These are phyloP conservation scores for Piloderma croceum DNA, from an alignment of 768 basidiomycete genomes.

Conservation along the genomic window DNA sequence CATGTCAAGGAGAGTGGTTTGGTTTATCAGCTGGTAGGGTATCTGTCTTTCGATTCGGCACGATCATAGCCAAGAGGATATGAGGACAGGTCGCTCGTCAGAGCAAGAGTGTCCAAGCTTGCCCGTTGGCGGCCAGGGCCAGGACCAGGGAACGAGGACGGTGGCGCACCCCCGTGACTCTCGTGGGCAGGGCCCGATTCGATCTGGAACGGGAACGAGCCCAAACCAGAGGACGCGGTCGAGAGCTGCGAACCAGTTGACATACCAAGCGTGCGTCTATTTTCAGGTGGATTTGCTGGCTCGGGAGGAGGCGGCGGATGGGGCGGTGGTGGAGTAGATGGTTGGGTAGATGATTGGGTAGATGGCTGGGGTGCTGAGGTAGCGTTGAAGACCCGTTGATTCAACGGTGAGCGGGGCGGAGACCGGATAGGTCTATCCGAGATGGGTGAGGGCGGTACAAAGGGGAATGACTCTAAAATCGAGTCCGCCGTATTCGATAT, in stretches of 20 bases:
- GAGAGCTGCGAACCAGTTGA: slow-evolving; percentile 75
- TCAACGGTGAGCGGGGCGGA: slow-evolving; percentile 68
- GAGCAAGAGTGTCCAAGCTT: slow-evolving; percentile 77
- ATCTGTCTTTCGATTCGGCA: slow-evolving; percentile 23
- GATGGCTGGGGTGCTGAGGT: slow-evolving; percentile 10
- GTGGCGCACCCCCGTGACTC: slow-evolving; percentile 22
- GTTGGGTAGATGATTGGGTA: slow-evolving; percentile 1
- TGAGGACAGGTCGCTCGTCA: slow-evolving; percentile 79
- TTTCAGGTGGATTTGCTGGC: slow-evolving; percentile 40
- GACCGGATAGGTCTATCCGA: slow-evolving; percentile 74
- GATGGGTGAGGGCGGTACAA: slow-evolving; percentile 85
- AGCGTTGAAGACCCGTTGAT: slow-evolving; percentile 46
- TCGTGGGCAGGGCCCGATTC: slow-evolving; percentile 50
- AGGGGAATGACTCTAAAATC: slow-evolving; percentile 82
- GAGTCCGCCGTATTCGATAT: slow-evolving; percentile 72
- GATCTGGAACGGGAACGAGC: slow-evolving; percentile 84
- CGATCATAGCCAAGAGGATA: slow-evolving; percentile 74
- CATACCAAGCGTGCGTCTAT: slow-evolving; percentile 58
- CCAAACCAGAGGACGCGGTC: slow-evolving; percentile 73
- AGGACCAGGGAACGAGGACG: slow-evolving; percentile 24
- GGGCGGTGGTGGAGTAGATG: not conserved
- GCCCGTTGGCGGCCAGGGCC: slow-evolving; percentile 56
- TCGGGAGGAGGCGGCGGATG: not conserved
- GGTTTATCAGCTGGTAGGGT: no score
- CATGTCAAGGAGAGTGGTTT: no score